These are phyloP conservation scores for Aspergillus bertholletiae DNA, from an alignment of 495 filamentous ascomycete genomes.

Conservation along the genomic window DNA sequence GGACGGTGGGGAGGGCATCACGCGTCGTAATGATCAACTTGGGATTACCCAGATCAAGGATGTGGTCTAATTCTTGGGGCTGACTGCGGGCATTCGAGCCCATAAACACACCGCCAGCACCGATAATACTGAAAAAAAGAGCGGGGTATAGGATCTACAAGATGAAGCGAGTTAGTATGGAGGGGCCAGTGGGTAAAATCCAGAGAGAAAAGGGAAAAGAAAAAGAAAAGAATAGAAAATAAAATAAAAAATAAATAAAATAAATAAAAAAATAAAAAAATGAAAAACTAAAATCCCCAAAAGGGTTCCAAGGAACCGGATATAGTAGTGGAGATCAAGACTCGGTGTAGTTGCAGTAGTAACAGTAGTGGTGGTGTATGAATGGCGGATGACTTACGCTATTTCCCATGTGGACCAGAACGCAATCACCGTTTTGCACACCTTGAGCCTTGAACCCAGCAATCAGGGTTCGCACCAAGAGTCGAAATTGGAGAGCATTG, in stretches of 20 bases:
- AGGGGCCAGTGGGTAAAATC: no score
- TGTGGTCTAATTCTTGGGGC: conserved; percentile 25
- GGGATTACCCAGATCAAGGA: conserved; percentile 22
- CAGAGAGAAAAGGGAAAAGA: no score
- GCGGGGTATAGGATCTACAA: conserved; percentile 46
- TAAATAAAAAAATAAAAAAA: conserved; percentile 4
- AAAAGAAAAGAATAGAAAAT: not conserved
- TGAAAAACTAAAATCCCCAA: no score
- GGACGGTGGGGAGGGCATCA: conserved; percentile 37
- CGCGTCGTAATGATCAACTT: conserved; percentile 37
- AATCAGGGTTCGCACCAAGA: conserved; percentile 47
- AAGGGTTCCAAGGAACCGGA: not conserved
- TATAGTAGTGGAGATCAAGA: not conserved
- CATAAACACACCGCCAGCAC: conserved; percentile 37
- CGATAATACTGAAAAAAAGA: conserved; percentile 45
- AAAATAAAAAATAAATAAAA: conserved; percentile 7
- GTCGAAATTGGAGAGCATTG: conserved; percentile 47
- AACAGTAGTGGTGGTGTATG: not conserved
- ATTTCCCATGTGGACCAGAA: conserved; percentile 61
- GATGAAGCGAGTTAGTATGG: conserved; percentile 5
- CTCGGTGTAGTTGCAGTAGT: conserved; percentile 18
- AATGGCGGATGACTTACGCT: conserved; percentile 36
- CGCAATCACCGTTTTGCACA: conserved; percentile 53
- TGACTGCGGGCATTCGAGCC: conserved; percentile 30
- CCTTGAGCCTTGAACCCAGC: conserved; percentile 54